Base-by-base conservation (phyloP, 192 early-diverging fungal genomes). In the Helicostylum pulchrum region DNA sequence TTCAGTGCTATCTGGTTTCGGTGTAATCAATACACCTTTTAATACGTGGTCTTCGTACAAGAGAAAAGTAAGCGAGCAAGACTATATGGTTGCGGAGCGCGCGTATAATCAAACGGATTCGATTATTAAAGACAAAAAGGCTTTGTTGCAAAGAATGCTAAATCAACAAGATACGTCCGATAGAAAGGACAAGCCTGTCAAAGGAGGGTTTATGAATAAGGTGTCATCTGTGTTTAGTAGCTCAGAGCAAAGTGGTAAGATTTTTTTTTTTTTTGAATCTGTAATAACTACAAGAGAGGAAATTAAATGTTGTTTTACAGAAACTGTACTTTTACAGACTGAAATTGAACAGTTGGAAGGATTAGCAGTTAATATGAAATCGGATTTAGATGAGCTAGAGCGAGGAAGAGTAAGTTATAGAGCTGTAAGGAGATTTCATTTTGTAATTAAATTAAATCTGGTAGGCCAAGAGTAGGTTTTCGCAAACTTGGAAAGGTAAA, bases 1-100 rank as follows among this genome's bases (percentile, higher is more conserved):
- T 88, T 93, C 96, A 0, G 77, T 92, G 7, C 77, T 98, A 8
- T 95, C 96, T 1, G 96, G 94, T 17, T 96, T 96, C 74, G 94
- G 93, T 64, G 94, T 93, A 4, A 94, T 98, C 21, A 91, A 94
- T 69, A 87, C 88, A 31, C 96, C 96, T 0, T 96, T 93, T 73
- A 87, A 85, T 15, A 90, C 90, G 31, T 79, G 96, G 47, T 87
- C 82, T 64, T 85, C 90, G 53, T 96, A 95, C 78, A 70, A 73
- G 62, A 39, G 70, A 57, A 8, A 17, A 68, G 57, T 53, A 23
- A 67, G 48, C 43, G 65, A 46, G 36, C 50, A 26, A 17, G 42
- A 49, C 47, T 65, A 58, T 32, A 30, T 2, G 15, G 34, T 21
- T 23, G 57, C 49, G 11, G 45, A 49, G 39, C 30, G 57, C 31